phyloP scores from a whole-genome alignment of 176 grass and related monocot genomes.

The Stipa capillata region DNA sequence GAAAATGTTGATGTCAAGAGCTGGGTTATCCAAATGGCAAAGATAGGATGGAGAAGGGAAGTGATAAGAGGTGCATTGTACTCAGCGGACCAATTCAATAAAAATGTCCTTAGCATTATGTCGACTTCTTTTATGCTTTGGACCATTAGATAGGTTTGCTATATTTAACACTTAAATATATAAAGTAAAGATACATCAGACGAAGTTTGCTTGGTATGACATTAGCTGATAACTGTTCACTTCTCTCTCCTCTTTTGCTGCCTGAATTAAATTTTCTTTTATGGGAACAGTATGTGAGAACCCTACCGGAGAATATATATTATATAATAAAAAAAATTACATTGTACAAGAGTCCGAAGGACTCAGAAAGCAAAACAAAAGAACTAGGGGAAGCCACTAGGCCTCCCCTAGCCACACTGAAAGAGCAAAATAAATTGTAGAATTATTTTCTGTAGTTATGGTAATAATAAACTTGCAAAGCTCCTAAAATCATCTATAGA shows the following conservation, averaged over 20 bases:
- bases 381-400: not conserved
- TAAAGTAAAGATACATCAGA: not conserved
- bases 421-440: not conserved
- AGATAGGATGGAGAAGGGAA: conserved; percentile 5
- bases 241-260: not conserved
- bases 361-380: not conserved
- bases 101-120: too few relatives aligned
- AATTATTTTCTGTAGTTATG: not conserved
- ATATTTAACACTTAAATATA: not conserved
- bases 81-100: not conserved
- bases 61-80: not conserved
- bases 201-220: not conserved
- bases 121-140: not conserved
- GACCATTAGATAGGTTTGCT: not conserved
- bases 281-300: not conserved
- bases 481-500: not conserved
- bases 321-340: not conserved
- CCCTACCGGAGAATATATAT: not conserved
- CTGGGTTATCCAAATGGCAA: not conserved
- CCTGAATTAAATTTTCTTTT: too few relatives aligned
- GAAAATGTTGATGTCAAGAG: not conserved
- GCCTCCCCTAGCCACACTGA: not conserved
- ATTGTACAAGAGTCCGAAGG: not conserved
- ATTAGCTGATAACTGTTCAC: not conserved
- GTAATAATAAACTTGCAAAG: not conserved